phyloP scores from a whole-genome alignment of 2,329 filamentous ascomycete genomes.

The Cephalotrichum gorgonifer region DNA sequence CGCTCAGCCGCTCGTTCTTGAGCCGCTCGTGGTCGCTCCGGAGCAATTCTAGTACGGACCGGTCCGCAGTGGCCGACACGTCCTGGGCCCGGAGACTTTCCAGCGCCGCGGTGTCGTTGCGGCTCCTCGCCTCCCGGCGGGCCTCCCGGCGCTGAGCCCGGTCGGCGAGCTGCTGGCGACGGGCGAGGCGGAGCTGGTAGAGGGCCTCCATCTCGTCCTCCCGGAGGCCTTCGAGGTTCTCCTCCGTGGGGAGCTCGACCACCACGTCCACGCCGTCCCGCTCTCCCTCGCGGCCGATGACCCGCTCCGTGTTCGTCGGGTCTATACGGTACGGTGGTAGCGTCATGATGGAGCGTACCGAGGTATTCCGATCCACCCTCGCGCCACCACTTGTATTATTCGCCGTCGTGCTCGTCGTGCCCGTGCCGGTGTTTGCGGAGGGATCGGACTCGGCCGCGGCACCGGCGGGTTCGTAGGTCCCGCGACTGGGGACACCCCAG shows the following conservation, averaged over 20 bases:
- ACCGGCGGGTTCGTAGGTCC: conserved; percentile 19
- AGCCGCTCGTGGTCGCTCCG: conserved; percentile 44
- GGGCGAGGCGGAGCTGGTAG: conserved; percentile 76
- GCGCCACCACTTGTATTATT: conserved; percentile 10
- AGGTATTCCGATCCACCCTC: conserved; percentile 62
- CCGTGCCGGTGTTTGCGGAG: conserved; percentile 1
- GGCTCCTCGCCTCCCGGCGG: conserved; percentile 59
- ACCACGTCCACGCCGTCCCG: conserved; percentile 86
- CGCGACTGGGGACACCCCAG: conserved; percentile 23
- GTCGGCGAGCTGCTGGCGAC: conserved; percentile 65
- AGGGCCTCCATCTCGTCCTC: conserved; percentile 89
- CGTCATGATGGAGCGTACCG: conserved; percentile 88
- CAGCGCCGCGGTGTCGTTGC: conserved; percentile 61
- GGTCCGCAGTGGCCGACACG: conserved; percentile 33
- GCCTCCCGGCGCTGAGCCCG: conserved; percentile 64
- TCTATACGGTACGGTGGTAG: conserved; percentile 73
- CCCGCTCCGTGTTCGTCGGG: conserved; percentile 65
- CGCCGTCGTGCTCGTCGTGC: neutral
- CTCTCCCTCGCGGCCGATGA: conserved; percentile 83
- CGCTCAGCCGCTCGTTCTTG: conserved; percentile 48
- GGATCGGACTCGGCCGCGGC: conserved; percentile 19
- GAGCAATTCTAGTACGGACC: conserved; percentile 45
- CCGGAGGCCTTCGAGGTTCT: conserved; percentile 67
- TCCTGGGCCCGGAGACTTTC: conserved; percentile 52
- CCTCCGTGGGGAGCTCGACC: conserved; percentile 69